Base-by-base conservation (phyloP, 192 early-diverging fungal genomes). In the Umbelopsis vinacea region DNA sequence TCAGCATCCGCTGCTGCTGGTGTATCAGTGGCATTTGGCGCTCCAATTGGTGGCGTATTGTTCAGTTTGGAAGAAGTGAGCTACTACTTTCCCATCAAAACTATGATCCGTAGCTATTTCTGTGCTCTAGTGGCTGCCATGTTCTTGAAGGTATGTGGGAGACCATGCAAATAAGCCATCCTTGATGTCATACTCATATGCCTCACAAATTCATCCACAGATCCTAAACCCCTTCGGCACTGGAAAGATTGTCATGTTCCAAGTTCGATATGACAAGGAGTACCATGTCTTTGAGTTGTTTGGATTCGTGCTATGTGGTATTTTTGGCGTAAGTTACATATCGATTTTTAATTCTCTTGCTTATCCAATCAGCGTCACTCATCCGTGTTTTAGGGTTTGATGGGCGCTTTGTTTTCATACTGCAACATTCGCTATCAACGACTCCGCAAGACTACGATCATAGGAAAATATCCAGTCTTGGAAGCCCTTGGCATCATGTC, bases 11-110 rank as follows among this genome's bases (percentile, higher is more conserved):
- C 95, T 3, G 95, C 96, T 11, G 94, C 96, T 4, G 97, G 97
- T 47, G 92, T 98, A 10, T 90, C 94, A 29, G 94, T 96, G 22
- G 97, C 97, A 0, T 98, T 98, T 82, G 97, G 96, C 24, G 94
- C 96, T 2, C 97, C 97, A 0, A 96, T 98, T 71, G 97, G 97
- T 46, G 97, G 96, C 5, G 96, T 98, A 15, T 81, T 98, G 66
- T 97, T 97, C 74, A 92, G 93, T 33, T 81, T 98, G 22, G 97
- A 98, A 74, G 95, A 96, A 71, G 92, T 96, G 67, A 92, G 90
- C 53, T 96, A 96, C 71, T 94, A 92, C 70, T 96, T 98, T 73
- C 95, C 97, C 19, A 87, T 93, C 19, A 95, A 96, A 70, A 97
- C 96, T 6, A 95, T 99, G 93, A 90, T 95, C 82, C 89, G 95